A percentile compares a stretch with the other conserved stretches of the same genome.
phyloP scores from a whole-genome alignment of 805 yeast genomes.

The Wickerhamia fluorescens region DNA sequence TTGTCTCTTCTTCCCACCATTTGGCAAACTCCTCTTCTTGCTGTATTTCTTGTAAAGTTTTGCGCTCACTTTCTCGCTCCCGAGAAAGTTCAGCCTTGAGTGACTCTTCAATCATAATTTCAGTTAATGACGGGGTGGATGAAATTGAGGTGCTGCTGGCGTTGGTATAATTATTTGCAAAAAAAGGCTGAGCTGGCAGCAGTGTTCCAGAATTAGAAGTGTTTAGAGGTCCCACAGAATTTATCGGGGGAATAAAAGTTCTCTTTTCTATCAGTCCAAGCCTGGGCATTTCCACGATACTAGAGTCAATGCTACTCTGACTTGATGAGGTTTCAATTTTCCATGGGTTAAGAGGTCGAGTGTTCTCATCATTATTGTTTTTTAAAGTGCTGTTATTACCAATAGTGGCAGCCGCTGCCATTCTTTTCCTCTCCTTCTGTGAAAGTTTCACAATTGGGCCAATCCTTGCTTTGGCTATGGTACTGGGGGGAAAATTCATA shows the following conservation, averaged over 20 bases:
- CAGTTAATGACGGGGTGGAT: conserved; percentile 17
- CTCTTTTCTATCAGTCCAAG: too few species aligned
- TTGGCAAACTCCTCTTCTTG: conserved; percentile 77
- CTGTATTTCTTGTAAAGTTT: conserved; percentile 61
- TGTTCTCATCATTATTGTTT: neutral
- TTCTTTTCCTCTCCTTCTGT: conserved; percentile 52
- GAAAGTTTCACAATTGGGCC: conserved; percentile 40
- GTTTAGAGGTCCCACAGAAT: too few species aligned
- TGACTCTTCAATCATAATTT: conserved; percentile 43
- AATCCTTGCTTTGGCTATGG: conserved; percentile 22
- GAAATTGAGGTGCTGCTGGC: neutral
- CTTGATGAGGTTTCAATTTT: neutral
- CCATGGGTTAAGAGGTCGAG: conserved; percentile 4
- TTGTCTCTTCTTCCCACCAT: conserved; percentile 84
- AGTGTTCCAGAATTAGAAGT: neutral
- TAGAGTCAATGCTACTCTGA: neutral
- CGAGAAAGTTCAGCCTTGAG: conserved; percentile 26
- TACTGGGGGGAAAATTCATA: too few species aligned
- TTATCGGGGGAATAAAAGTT: neutral
- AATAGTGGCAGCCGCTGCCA: conserved; percentile 9
- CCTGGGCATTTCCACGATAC: neutral
- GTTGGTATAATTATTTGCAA: too few species aligned
- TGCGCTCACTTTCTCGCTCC: conserved; percentile 21
- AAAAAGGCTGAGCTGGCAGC: neutral
- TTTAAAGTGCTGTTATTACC: neutral